These are phyloP conservation scores for Neurospora sp. DNA, from an alignment of 495 filamentous ascomycete genomes.

Conservation along the genomic window DNA sequence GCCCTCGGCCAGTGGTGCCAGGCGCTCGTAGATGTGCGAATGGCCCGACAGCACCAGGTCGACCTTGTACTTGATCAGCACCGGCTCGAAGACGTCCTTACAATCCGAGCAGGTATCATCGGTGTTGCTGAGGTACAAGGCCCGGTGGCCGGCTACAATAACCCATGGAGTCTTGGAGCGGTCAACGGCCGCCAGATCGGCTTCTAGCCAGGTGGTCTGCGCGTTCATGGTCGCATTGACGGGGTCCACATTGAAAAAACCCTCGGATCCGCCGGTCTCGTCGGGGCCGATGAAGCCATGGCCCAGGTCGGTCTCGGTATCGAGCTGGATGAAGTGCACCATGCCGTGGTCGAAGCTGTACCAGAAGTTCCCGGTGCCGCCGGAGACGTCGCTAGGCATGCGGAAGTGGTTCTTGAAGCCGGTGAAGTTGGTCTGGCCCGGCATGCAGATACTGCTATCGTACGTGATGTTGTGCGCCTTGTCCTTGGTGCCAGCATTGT, in stretches of 20 bases:
- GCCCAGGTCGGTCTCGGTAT: conserved; percentile 46
- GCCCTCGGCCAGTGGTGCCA: conserved; percentile 19
- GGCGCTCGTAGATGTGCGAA: conserved; percentile 40
- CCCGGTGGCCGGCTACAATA: conserved; percentile 42
- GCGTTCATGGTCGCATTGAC: conserved; percentile 41
- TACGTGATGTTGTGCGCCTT: not conserved
- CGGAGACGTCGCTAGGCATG: conserved; percentile 37
- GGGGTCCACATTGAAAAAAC: conserved; percentile 24
- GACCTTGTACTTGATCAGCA: conserved; percentile 40
- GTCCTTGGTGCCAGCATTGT: conserved; percentile 15
- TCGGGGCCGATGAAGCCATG: conserved; percentile 27
- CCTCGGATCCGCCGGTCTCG: conserved; percentile 18
- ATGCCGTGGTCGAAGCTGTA: conserved; percentile 50
- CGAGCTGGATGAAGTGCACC: conserved; percentile 40
- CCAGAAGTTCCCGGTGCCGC: conserved; percentile 43
- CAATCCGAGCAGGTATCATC: conserved; percentile 27
- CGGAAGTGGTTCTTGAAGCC: conserved; percentile 41
- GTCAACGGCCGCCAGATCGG: conserved; percentile 41
- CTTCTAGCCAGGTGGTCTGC: conserved; percentile 37
- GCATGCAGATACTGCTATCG: conserved; percentile 28
- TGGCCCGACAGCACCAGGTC: conserved; percentile 44
- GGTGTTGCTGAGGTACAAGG: conserved; percentile 33
- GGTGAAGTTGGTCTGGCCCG: conserved; percentile 47
- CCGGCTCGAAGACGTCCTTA: conserved; percentile 37
- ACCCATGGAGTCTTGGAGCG: conserved; percentile 44